Evolutionary conservation across 306 rosid species (phyloP), one percentile per base, ranked within the genome.

Genomic region (Prunus mume): DNA sequence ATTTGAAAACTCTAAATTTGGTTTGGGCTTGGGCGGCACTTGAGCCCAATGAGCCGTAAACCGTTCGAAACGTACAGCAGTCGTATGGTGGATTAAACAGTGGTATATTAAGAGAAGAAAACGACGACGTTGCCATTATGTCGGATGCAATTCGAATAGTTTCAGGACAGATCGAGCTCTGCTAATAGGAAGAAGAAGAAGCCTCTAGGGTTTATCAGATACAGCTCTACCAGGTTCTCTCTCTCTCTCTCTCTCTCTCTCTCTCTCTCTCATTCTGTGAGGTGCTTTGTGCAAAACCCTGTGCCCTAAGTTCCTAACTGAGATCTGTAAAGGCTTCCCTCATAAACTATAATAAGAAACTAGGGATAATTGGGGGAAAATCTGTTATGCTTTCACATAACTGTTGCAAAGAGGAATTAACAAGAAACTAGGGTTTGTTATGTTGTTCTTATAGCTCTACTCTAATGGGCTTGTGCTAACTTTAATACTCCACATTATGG

Each of bases 161-260:
- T 57, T 19, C 41, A 9, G 14, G 0, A 58, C 17, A 43, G 76
- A 19, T 72, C 2, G 50, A 71, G 19, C 50, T 38, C 64, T 9
- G 41, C 32, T 10, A 19, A n/a, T 14, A 46, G 22, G 81, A 60
- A 49, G 60, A 61, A 68, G 75, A 61, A 15, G 41, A 30, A n/a
- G 50, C 61, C 54, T 46, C 49, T 71, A 78, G 81, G 78, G 82
- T 79, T 78, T 64, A 25, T 14, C 43, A 6, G 71, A 43, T 55
- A 62, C 45, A 43, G 15, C 49, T 27, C 49, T 20, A 12, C 77
- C 46, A 0, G 74, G 82, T 79, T 38, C 50, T 45, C 68, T 18
- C 69, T 22, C 28, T 9, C 62, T 17, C 62, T 9, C 60, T 30
- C 19, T 13, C 32, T 9, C 30, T 60, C 65, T 60, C 30, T 60